Base-by-base conservation (phyloP, 768 basidiomycete species). In the Fomitopsis serialis region DNA sequence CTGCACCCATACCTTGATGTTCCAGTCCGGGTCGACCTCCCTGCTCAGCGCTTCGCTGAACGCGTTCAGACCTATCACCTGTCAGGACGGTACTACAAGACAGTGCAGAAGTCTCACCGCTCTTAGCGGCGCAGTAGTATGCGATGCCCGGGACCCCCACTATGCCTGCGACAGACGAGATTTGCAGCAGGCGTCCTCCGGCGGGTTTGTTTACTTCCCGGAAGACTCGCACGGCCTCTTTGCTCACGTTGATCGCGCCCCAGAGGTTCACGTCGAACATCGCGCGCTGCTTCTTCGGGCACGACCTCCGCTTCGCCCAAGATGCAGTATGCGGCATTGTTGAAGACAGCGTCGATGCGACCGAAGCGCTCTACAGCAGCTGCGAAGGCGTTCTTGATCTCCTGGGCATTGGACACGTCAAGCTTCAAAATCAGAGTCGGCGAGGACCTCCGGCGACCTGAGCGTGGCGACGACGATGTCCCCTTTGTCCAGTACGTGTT, bases 131-230 rank as follows among this genome's bases (percentile, higher is more conserved):
- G n/a, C n/a, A n/a, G n/a, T n/a, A n/a, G n/a, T n/a, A n/a, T n/a
- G n/a, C n/a, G n/a, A n/a, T n/a, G n/a, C n/a, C n/a, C n/a, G n/a
- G n/a, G n/a, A n/a, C n/a, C n/a, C n/a, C n/a, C n/a, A n/a, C n/a
- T n/a, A n/a, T n/a, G n/a, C n/a, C n/a, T n/a, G n/a, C n/a, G n/a
- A n/a, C n/a, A n/a, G n/a, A n/a, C n/a, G n/a, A n/a, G n/a, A 32
- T 48, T 42, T 75, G 72, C n/a, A 74, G 56, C 1, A 74, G 58
- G 15, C 63, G 65, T 2, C 73, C 73, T 0, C 71, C 70, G 6
- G 19, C 54, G 11, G 72, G 67, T 9, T 65, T 56, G 50, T 74
- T 74, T 1, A 65, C 61, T 17, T 74, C 73, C 19, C 73, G 64
- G 57, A 74, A 71, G 50, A 66, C 62, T 34, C 52, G 50, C 34